Percentiles rank a stretch among this genome's conserved stretches.
phyloP scores from a whole-genome alignment of 495 filamentous ascomycete genomes.

The Schizothecium vesticola region DNA sequence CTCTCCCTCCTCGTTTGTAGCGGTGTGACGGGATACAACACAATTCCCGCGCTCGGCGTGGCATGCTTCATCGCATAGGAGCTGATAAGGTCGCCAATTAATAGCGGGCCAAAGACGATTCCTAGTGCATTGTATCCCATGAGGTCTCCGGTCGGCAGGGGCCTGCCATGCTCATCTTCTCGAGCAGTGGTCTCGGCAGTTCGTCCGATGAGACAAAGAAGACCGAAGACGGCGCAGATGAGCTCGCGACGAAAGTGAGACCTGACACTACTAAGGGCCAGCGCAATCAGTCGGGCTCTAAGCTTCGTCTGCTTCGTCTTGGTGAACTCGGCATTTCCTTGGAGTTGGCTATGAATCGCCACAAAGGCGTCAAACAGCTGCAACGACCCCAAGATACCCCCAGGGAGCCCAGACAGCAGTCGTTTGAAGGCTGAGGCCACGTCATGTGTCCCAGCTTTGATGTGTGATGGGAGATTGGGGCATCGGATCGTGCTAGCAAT shows the following conservation, averaged over 20 bases:
- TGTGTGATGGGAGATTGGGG: conserved; percentile 50
- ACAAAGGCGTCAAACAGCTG: conserved; percentile 61
- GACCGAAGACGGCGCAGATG: conserved; percentile 61
- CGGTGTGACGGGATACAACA: conserved; percentile 32
- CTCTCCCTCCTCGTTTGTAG: conserved; percentile 37
- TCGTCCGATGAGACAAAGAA: conserved; percentile 51
- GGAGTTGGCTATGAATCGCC: conserved; percentile 53
- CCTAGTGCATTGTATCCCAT: conserved; percentile 61
- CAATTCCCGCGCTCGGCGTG: conserved; percentile 30
- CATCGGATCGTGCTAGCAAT: conserved; percentile 49
- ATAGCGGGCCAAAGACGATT: conserved; percentile 59
- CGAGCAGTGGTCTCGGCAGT: conserved; percentile 44
- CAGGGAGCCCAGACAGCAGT: conserved; percentile 63
- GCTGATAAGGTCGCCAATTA: conserved; percentile 53
- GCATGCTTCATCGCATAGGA: conserved; percentile 37
- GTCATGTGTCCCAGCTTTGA: conserved; percentile 56
- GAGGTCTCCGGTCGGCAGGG: conserved; percentile 42
- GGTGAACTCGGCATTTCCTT: conserved; percentile 43
- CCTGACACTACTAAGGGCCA: conserved; percentile 51
- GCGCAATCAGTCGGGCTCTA: conserved; percentile 57
- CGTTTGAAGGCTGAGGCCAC: conserved; percentile 69
- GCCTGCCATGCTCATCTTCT: conserved; percentile 43
- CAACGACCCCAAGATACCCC: conserved; percentile 66
- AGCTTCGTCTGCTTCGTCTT: conserved; percentile 48
- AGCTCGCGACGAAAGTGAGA: conserved; percentile 56